Conservation (phyloP, 2,329 filamentous ascomycete genomes). For the Neopestalotiopsis sp. region DNA sequence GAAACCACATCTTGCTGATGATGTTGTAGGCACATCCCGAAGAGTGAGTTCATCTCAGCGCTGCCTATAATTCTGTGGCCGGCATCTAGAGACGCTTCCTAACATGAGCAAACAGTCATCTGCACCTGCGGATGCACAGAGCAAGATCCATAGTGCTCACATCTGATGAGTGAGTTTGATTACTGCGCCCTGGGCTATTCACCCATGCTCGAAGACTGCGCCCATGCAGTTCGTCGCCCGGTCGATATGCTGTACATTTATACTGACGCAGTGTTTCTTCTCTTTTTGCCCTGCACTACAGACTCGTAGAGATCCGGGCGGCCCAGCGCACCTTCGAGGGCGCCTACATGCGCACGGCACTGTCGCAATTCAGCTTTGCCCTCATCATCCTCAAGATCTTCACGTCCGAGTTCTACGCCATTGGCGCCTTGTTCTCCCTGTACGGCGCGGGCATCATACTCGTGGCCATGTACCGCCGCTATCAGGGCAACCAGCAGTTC, state of each 20-base stretch:
- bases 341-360: slow-evolving; percentile 91
- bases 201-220: not conserved
- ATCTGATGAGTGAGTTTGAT: slow-evolving; percentile 67
- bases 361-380: slow-evolving; percentile 94
- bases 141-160: slow-evolving; percentile 85
- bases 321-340: slow-evolving; percentile 97
- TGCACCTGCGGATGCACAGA: slow-evolving; percentile 81
- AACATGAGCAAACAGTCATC: slow-evolving; percentile 56
- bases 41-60: slow-evolving; percentile 25
- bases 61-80: too few relatives aligned
- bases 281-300: slow-evolving; percentile 30
- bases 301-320: slow-evolving; percentile 90
- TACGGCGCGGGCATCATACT: slow-evolving; percentile 86
- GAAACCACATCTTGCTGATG: not conserved
- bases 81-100: not conserved
- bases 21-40: slow-evolving; percentile 35
- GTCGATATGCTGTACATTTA: not conserved
- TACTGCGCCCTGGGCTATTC: not conserved
- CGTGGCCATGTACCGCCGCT: slow-evolving; percentile 83
- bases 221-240: not conserved
- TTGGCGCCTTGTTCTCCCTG: slow-evolving; percentile 92
- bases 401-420: slow-evolving; percentile 93
- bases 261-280: not conserved
- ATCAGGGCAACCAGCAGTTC: slow-evolving; percentile 93
- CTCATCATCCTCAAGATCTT: slow-evolving; percentile 97